A percentile compares a stretch with the other conserved stretches of the same genome.
Conservation (phyloP, 371 early-diverging fungal genomes). For the Lichtheimia ornata region DNA sequence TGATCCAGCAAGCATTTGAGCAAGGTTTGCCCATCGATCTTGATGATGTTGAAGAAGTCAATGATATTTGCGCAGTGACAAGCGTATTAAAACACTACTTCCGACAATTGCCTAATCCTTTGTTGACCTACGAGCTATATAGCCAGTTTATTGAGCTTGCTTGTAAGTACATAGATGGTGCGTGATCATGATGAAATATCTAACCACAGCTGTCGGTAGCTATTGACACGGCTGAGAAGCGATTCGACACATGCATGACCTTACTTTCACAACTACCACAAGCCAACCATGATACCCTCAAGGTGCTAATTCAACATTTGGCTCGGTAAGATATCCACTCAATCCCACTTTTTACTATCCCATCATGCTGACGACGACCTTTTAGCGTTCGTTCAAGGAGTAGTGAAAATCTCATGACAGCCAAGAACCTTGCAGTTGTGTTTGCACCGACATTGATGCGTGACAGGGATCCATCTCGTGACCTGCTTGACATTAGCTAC, state of each 20-base stretch:
- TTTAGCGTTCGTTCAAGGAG: conserved; percentile 57
- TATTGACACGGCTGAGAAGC: conserved; percentile 9
- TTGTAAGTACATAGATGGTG: conserved; percentile 30
- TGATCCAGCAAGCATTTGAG: conserved; percentile 59
- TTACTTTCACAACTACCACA: conserved; percentile 32
- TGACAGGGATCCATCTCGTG: conserved; percentile 63
- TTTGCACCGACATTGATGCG: conserved; percentile 91
- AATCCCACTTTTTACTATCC: neutral
- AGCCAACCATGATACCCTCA: conserved; percentile 48
- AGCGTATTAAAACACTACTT: conserved; percentile 95
- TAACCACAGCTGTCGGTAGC: conserved; percentile 11
- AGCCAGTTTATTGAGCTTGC: conserved; percentile 73
- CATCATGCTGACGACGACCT: neutral
- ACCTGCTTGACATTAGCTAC: conserved; percentile 77
- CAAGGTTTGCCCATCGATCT: conserved; percentile 53
- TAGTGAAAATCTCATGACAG: conserved; percentile 79
- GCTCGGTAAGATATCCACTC: conserved; percentile 24
- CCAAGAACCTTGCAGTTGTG: conserved; percentile 88
- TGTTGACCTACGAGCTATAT: conserved; percentile 83
- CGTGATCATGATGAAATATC: neutral
- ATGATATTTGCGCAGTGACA: conserved; percentile 78
- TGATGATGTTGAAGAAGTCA: conserved; percentile 50
- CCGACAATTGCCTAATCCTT: conserved; percentile 88
- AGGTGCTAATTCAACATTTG: conserved; percentile 32
- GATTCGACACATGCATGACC: conserved; percentile 5